Base-by-base conservation (phyloP, 2,329 filamentous ascomycete genomes). In the Fusarium fracticaudum region DNA sequence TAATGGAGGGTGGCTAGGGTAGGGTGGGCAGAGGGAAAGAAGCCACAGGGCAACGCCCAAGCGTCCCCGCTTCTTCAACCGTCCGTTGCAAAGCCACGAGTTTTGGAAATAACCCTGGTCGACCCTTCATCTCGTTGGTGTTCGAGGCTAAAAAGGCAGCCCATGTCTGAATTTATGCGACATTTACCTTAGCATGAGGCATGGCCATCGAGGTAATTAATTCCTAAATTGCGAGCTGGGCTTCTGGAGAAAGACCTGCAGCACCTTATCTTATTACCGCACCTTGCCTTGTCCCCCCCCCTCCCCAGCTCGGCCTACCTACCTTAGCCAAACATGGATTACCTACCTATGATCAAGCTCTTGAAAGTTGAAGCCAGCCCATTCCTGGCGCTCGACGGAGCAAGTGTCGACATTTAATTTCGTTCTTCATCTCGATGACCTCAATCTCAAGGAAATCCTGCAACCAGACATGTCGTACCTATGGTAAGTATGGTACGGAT, bases 41-140 rank as follows among this genome's bases (percentile, higher is more conserved):
- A 68, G 65, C 64, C 65, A 68, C 64, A 68, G 18, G 35, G 61
- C 41, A 67, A 48, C 17, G 51, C 40, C 54, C 24, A 61, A 45
- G 53, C 64, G 45, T 66, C 70, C 70, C 69, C 70, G 71, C 67
- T 71, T 73, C 70, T 71, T 67, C 70, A 73, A 73, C 70, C 55
- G 55, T 60, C 65, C 60, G 65, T 72, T 54, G 50, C 44, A 71
- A 72, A 73, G 70, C 70, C 70, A 73, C 70, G 53, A 70, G 67
- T 70, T 70, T 70, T 70, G 53, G 60, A 70, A 59, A 70, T 26
- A 70, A 55, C 53, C 67, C 67, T 48, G 60, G 70, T 55, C 70
- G 60, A 73, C 70, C 70, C 70, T 73, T 73, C 71, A 74, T 74
- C 67, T 74, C 71, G 71, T 73, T 73, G 68, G 53, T 71, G 71